Evolutionary conservation across 306 rosid species (phyloP), one percentile per base, ranked within the genome.

Genomic region (Cucumis melo): DNA sequence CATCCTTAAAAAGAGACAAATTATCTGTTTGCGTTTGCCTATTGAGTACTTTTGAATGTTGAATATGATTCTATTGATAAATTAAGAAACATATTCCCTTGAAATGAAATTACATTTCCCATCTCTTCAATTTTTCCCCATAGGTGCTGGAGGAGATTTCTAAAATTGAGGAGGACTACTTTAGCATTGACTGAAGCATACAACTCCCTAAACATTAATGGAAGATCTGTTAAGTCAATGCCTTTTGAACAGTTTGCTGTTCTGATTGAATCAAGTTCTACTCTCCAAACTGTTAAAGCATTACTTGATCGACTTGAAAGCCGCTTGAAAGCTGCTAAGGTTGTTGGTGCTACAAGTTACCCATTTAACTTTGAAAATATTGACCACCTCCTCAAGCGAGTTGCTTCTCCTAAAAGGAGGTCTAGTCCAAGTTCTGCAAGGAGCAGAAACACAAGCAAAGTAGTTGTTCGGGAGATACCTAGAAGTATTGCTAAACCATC

Each of bases 121-220:
- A 10, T 39, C 53, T 5, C 21, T n/a, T 10, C 17, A 7, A n/a
- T 50, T 53, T 74, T 36, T 65, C 53, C 20, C 38, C 75, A 74
- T 75, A 94, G 99, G 91, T 92, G 93, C 82, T 94, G 99, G 99
- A 87, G 89, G 85, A 85, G 62, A 48, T 94, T 94, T 80, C 84
- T 80, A 11, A 61, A 78, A 84, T 81, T 82, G 56, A 88, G 85
- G 80, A 85, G 85, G 85, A 91, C 99, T 70, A 92, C 97, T 32
- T 84, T 89, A 58, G 24, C 87, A 61, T 86, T 94, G 90, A 81
- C 91, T 73, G 91, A 81, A 83, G 86, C 91, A 74, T 92, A 86
- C 78, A 89, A 85, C n/a, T 61, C 81, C 61, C 77, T 91, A 64
- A 89, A 91, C 78, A 88, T 94, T 64, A 89, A 88, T 76, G 91